These are phyloP conservation scores for Penicillium verhagenii DNA, from an alignment of 495 filamentous ascomycete genomes.

Conservation along the genomic window DNA sequence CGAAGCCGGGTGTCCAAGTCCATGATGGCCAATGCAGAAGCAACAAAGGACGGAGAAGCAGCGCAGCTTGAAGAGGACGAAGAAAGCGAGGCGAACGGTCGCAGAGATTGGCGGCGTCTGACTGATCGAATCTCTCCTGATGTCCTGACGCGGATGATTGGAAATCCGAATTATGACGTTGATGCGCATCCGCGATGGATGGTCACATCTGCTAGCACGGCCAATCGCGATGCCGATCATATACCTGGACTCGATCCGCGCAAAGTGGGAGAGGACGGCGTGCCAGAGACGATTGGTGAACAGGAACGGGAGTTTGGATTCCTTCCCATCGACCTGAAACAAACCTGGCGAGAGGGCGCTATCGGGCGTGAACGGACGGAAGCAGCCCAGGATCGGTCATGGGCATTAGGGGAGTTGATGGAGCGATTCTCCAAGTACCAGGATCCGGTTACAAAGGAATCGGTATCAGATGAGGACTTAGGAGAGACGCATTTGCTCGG, in stretches of 20 bases:
- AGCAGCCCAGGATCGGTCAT: slow-evolving; percentile 67
- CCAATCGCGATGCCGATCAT: slow-evolving; percentile 44
- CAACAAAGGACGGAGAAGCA: slow-evolving; percentile 1
- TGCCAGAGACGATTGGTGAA: slow-evolving; percentile 10
- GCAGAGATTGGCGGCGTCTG: slow-evolving; percentile 41
- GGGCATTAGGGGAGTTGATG: slow-evolving; percentile 61
- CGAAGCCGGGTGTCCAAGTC: slow-evolving; percentile 38
- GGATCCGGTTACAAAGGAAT: slow-evolving; percentile 13
- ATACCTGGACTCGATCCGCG: slow-evolving; percentile 48
- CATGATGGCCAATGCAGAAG: slow-evolving; percentile 11
- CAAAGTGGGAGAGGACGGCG: slow-evolving; percentile 8
- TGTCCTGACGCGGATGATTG: slow-evolving; percentile 42
- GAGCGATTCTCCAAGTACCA: slow-evolving; percentile 29
- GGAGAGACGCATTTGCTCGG: slow-evolving; percentile 62
- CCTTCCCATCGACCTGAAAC: slow-evolving; percentile 50
- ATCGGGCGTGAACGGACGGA: slow-evolving; percentile 72
- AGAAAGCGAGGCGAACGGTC: slow-evolving; percentile 31
- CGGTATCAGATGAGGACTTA: slow-evolving; percentile 14
- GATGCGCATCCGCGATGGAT: slow-evolving; percentile 43
- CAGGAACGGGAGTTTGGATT: slow-evolving; percentile 46
- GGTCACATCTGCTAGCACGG: slow-evolving; percentile 48
- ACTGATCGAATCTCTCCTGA: slow-evolving; percentile 39
- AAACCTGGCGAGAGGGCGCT: slow-evolving; percentile 67
- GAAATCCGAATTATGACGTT: slow-evolving; percentile 34
- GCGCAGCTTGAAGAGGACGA: slow-evolving; percentile 25